Evolutionary conservation across 2,329 filamentous ascomycete genomes (phyloP).

Genomic region (Colletotrichum eremochloae): DNA sequence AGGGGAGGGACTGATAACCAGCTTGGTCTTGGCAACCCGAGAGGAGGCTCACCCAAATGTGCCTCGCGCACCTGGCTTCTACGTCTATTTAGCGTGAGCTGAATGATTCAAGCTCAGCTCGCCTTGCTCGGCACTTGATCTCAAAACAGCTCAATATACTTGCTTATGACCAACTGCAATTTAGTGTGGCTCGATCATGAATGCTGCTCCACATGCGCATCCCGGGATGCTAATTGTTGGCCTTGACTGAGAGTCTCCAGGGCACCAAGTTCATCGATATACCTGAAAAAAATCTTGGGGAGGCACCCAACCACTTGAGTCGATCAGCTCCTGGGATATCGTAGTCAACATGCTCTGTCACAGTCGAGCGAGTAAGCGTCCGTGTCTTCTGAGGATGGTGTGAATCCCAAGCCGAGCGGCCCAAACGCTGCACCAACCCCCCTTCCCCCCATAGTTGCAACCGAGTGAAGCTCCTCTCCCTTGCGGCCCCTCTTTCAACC

Average conservation of each 20-base stretch:
- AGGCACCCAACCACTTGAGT: background rate
- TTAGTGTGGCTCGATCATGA: background rate
- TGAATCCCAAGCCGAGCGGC: conserved; percentile 12
- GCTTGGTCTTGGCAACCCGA: conserved; percentile 2
- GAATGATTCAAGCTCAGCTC: background rate
- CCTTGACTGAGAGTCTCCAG: background rate
- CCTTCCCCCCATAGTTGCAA: conserved; percentile 3
- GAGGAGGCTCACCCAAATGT: background rate
- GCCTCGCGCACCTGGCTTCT: background rate
- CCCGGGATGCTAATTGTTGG: background rate
- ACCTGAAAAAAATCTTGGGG: no score
- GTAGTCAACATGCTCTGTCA: background rate
- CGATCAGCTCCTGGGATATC: background rate
- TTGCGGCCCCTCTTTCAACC: conserved; percentile 24
- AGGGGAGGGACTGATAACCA: conserved; percentile 5
- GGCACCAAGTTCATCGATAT: background rate
- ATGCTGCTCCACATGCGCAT: background rate
- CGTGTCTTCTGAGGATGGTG: conserved; percentile 7
- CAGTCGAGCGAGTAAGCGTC: background rate
- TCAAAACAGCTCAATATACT: background rate
- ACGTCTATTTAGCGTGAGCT: background rate
- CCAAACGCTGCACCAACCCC: conserved; percentile 15
- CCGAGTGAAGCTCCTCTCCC: conserved; percentile 20
- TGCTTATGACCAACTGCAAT: background rate
- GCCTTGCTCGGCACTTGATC: background rate